Evolutionary conservation across 345 rosid species (phyloP).

Genomic region (Microthlaspi erraticum): DNA sequence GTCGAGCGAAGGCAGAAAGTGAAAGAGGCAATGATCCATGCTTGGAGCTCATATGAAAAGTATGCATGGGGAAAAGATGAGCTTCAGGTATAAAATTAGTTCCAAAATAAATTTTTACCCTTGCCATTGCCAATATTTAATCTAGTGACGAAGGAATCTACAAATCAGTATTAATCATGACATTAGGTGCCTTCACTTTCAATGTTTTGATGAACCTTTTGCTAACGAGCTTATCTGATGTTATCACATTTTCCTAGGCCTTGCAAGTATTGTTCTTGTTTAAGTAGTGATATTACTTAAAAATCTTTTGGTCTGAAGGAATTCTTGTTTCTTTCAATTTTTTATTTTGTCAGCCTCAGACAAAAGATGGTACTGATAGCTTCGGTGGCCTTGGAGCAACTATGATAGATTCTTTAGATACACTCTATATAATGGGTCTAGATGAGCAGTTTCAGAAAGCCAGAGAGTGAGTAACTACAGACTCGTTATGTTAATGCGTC

Average conservation of each 20-base stretch:
- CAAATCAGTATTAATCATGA: background rate
- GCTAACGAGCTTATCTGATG: slow-evolving; percentile 19
- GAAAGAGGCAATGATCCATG: slow-evolving; percentile 96
- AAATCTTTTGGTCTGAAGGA: slow-evolving; percentile 14
- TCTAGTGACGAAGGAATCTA: slow-evolving; percentile 2
- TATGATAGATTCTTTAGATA: slow-evolving; percentile 80
- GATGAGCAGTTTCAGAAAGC: slow-evolving; percentile 85
- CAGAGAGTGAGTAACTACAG: slow-evolving; percentile 72
- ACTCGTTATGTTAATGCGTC: slow-evolving; percentile 11
- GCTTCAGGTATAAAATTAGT: slow-evolving; percentile 68
- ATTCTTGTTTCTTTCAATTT: slow-evolving; percentile 1
- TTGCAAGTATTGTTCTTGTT: slow-evolving; percentile 13
- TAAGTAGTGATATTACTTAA: background rate
- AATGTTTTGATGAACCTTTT: slow-evolving; percentile 12
- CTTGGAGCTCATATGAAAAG: slow-evolving; percentile 94
- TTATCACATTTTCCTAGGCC: background rate
- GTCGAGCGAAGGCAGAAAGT: slow-evolving; percentile 80
- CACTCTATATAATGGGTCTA: slow-evolving; percentile 92
- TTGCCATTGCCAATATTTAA: slow-evolving; percentile 3
- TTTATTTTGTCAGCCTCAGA: slow-evolving; percentile 64
- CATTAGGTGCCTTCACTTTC: background rate
- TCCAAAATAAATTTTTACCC: background rate
- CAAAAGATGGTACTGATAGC: slow-evolving; percentile 86
- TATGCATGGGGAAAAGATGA: slow-evolving; percentile 99
- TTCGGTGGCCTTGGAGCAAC: slow-evolving; percentile 99